A percentile compares a stretch with the other conserved stretches of the same genome.
Evolutionary conservation across 2,329 filamentous ascomycete genomes (phyloP).

Genomic region (Botrytis pseudocinerea): DNA sequence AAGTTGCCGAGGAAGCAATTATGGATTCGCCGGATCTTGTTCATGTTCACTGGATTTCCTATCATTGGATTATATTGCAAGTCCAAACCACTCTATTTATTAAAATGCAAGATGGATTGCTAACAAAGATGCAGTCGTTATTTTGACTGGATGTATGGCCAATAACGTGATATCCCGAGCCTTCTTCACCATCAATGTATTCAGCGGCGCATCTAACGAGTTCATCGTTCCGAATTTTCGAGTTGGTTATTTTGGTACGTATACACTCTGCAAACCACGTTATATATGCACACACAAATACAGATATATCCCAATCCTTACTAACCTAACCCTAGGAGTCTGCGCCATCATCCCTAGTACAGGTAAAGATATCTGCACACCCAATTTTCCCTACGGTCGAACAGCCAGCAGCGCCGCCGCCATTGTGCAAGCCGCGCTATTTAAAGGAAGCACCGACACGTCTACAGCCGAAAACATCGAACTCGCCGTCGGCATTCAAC

Average conservation of each 20-base stretch:
- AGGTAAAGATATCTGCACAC: neutral
- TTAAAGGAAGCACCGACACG: neutral
- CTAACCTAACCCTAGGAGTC: neutral
- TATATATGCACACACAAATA: neutral
- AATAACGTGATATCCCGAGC: slow-evolving; percentile 6
- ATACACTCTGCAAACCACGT: neutral
- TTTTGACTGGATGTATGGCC: slow-evolving; percentile 9
- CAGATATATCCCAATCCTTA: neutral
- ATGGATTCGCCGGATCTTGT: slow-evolving; percentile 3
- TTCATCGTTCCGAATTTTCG: slow-evolving; percentile 16
- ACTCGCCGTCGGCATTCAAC: slow-evolving; percentile 10
- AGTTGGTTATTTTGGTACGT: slow-evolving; percentile 17
- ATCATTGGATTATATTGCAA: slow-evolving; percentile 10
- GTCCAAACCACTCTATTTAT: neutral
- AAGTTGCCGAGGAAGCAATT: neutral
- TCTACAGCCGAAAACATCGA: neutral
- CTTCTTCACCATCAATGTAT: slow-evolving; percentile 10
- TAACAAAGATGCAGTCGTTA: neutral
- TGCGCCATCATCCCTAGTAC: slow-evolving; percentile 8
- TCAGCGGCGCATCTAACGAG: slow-evolving; percentile 8
- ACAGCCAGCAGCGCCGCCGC: neutral
- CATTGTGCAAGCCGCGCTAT: neutral
- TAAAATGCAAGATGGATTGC: neutral
- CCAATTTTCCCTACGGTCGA: neutral
- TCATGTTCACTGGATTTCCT: neutral